These are phyloP conservation scores for Geosmithia morbida DNA, from an alignment of 2,329 filamentous ascomycete species.

Conservation along the genomic window DNA sequence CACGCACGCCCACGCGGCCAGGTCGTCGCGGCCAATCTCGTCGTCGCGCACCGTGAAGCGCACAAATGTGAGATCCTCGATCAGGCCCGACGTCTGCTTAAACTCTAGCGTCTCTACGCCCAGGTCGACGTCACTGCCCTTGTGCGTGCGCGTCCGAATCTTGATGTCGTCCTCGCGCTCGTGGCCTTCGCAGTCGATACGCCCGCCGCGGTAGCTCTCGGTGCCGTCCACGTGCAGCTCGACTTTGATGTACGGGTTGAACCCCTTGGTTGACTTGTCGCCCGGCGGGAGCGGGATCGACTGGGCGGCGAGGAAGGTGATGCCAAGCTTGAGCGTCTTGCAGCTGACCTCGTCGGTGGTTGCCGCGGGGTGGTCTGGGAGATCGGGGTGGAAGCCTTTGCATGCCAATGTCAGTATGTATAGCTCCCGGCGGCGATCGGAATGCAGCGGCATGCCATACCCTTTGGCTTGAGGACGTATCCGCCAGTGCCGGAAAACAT, in stretches of 20 bases:
- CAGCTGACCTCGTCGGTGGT: conserved; percentile 21
- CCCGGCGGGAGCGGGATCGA: conserved; percentile 50
- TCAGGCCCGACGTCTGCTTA: conserved; percentile 35
- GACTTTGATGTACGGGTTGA: conserved; percentile 71
- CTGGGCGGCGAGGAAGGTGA: conserved; percentile 67
- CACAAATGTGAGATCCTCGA: conserved; percentile 59
- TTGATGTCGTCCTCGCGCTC: conserved; percentile 35
- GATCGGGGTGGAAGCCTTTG: conserved; percentile 16
- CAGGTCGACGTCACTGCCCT: conserved; percentile 50
- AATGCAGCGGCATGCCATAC: conserved; percentile 17
- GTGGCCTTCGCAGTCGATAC: conserved; percentile 22
- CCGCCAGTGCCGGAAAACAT: conserved; percentile 80
- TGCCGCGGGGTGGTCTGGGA: conserved; percentile 8
- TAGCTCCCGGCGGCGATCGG: background rate
- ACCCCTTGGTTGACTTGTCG: conserved; percentile 35
- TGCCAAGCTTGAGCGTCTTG: conserved; percentile 52
- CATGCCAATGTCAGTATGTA: conserved; percentile 1
- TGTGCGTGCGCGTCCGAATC: conserved; percentile 40
- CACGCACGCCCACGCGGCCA: conserved; percentile 82
- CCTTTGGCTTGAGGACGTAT: conserved; percentile 73
- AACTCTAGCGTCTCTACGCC: conserved; percentile 43
- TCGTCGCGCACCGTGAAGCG: conserved; percentile 82
- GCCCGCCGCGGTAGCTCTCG: conserved; percentile 23
- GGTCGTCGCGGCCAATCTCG: conserved; percentile 60
- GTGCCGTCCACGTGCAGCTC: conserved; percentile 70